Base-by-base conservation (phyloP, 306 rosid species). In the Dryas octopetala region DNA sequence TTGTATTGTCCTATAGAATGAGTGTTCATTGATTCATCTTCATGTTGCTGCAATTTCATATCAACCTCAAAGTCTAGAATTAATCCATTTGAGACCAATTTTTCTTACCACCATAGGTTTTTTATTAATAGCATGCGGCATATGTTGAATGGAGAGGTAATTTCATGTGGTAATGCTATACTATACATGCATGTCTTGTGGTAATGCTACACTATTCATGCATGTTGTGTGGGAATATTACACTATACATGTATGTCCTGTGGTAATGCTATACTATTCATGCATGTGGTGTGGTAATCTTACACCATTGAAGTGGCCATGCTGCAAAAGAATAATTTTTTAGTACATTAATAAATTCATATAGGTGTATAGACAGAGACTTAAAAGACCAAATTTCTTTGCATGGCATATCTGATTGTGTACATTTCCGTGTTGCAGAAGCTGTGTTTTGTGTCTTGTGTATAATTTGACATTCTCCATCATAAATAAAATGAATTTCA, bases 401-500 rank as follows among this genome's bases (percentile, higher is more conserved):
- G 73, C 32, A 50, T 55, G 54, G 67, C 14, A 26, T 0, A 59
- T 43, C 23, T 43, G 23, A 72, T 14, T 58, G n/a, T 58, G 47
- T 72, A 45, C 76, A 45, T 72, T 72, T 68, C 17, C 65, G 49
- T 73, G 16, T 41, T 41, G 68, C 70, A 71, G 77, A 60, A 77
- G 67, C 66, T 59, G n/a, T 23, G 57, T 46, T 62, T 14, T 57
- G 44, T 2, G 6, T 14, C 23, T 58, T 3, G 38, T 9, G 53
- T 47, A 5, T 17, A 26, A 13, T 50, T 58, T 78, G 23, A 41
- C 64, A 13, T 52, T 38, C 62, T 72, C 12, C 55, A 61, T 16
- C 13, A 17, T 53, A 28, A 47, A 14, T 13, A 80, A 83, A 64
- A 87, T 95, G 99, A 81, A 66, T 71, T 47, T 80, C 49, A 60